Evolutionary conservation across 169 alveolate species (phyloP).

Genomic region (Hepatocystis sp.): DNA sequence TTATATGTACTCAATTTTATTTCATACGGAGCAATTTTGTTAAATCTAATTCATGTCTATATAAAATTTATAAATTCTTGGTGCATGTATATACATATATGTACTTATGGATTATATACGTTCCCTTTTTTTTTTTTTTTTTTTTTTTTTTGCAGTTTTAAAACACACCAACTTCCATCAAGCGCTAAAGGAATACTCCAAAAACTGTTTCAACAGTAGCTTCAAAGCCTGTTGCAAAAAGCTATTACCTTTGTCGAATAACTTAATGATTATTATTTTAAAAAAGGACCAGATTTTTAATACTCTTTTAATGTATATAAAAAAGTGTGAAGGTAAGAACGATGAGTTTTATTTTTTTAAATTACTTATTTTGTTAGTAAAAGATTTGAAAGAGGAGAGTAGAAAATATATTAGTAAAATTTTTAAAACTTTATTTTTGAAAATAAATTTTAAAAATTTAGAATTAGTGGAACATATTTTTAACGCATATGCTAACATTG

Average conservation of each 20-base stretch:
- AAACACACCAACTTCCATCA: too few species aligned
- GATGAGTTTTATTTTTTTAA: constrained; percentile 64
- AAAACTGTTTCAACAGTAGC: constrained; percentile 55
- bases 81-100: too few species aligned
- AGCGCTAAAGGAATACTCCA: too few species aligned
- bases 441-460: constrained; percentile 54
- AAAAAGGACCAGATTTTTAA: constrained; percentile 54
- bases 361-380: constrained; percentile 43
- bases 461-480: constrained; percentile 73
- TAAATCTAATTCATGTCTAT: too few species aligned
- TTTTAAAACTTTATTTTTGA: constrained; percentile 43
- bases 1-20: too few species aligned
- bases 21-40: too few species aligned
- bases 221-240: constrained; percentile 58
- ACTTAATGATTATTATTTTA: constrained; percentile 51
- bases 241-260: constrained; percentile 28
- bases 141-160: too few species aligned
- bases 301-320: constrained; percentile 55
- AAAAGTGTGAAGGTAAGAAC: constrained; percentile 35
- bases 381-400: constrained; percentile 74
- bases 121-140: too few species aligned
- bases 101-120: too few species aligned
- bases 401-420: constrained; percentile 36
- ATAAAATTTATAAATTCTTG: too few species aligned
- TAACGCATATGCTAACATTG: constrained; percentile 64